phyloP scores from a whole-genome alignment of 176 grass and related monocot species.

The Elaeis guineensis region DNA sequence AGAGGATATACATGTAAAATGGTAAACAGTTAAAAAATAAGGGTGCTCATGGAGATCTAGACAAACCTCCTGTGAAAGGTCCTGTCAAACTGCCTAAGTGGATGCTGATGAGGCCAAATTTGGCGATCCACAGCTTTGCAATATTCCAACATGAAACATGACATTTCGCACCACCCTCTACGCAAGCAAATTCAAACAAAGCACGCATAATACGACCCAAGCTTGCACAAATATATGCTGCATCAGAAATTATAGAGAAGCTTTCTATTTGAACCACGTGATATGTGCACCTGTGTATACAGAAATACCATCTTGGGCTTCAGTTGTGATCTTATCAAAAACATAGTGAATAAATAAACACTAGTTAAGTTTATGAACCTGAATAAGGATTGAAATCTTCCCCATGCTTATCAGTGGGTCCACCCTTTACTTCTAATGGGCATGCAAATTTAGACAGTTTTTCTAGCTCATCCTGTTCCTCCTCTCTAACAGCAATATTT shows the following conservation, averaged over 20 bases:
- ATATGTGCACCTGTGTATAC: slow-evolving; percentile 64
- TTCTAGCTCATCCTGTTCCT: slow-evolving; percentile 97
- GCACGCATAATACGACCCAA: slow-evolving; percentile 94
- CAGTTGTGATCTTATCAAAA: too few relatives aligned
- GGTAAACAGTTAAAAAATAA: slow-evolving; percentile 1
- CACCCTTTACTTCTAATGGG: slow-evolving; percentile 90
- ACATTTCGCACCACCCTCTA: slow-evolving; percentile 86
- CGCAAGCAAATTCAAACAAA: slow-evolving; percentile 94
- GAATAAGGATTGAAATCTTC: slow-evolving; percentile 98
- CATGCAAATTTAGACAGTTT: slow-evolving; percentile 52
- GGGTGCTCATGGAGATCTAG: background rate
- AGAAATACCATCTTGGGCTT: slow-evolving; percentile 2
- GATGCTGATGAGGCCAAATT: slow-evolving; percentile 92
- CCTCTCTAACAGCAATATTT: slow-evolving; percentile 95
- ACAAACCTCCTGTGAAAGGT: slow-evolving; percentile 65
- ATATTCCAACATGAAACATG: slow-evolving; percentile 74
- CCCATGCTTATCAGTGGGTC: slow-evolving; percentile 77
- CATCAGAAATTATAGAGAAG: slow-evolving; percentile 94
- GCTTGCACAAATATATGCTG: slow-evolving; percentile 92
- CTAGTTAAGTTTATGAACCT: slow-evolving; percentile 32
- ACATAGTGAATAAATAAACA: too few relatives aligned
- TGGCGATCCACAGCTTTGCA: slow-evolving; percentile 85
- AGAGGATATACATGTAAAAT: background rate
- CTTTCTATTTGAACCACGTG: slow-evolving; percentile 82
- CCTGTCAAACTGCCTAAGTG: slow-evolving; percentile 87